These are phyloP conservation scores for Nephelium lappaceum DNA, from an alignment of 345 rosid genomes.

Conservation along the genomic window DNA sequence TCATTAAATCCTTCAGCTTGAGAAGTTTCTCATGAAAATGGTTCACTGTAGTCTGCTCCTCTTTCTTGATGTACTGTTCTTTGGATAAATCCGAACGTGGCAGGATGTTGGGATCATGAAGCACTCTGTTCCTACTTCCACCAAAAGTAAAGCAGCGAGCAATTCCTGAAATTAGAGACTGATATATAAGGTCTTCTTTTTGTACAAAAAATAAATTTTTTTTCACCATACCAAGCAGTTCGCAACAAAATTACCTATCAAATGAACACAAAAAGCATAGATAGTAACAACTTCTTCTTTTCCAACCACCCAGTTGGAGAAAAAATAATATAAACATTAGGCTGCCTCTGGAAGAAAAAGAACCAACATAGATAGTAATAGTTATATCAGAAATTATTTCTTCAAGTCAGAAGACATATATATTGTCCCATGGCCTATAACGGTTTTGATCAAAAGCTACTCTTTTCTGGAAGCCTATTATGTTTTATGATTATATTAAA, in stretches of 20 bases:
- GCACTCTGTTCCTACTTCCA: conserved; percentile 73
- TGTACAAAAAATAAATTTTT: background rate
- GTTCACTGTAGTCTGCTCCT: conserved; percentile 79
- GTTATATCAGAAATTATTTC: background rate
- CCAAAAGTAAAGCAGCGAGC: conserved; percentile 94
- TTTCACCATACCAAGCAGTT: background rate
- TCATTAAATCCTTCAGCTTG: conserved; percentile 77
- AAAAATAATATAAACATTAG: background rate
- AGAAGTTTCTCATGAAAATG: conserved; percentile 90
- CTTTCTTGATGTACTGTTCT: conserved; percentile 73
- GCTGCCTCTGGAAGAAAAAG: background rate
- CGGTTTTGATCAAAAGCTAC: no score
- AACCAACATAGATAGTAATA: background rate
- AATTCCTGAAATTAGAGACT: conserved; percentile 51
- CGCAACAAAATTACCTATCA: background rate
- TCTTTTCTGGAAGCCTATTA: no score
- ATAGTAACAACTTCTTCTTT: background rate
- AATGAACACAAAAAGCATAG: background rate
- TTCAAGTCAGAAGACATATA: background rate
- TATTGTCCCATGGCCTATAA: background rate
- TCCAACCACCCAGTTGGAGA: background rate
- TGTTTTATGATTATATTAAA: no score
- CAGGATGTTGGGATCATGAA: conserved; percentile 73
- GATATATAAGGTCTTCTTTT: background rate
- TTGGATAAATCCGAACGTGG: conserved; percentile 72